Conservation (phyloP, 2,329 filamentous ascomycete genomes). For the Lasiodiplodia citricola region DNA sequence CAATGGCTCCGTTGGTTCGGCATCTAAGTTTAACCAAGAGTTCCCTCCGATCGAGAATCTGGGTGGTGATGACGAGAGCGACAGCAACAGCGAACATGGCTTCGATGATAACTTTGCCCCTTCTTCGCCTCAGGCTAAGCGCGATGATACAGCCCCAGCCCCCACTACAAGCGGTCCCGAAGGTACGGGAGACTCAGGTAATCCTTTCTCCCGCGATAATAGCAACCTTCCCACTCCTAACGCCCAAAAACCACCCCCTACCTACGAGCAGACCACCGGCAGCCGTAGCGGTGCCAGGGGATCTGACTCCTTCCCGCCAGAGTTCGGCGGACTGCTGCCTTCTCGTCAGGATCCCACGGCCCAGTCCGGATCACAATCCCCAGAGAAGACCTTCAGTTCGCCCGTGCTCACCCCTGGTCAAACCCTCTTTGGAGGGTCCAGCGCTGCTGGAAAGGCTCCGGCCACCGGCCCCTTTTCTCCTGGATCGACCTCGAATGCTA, state of each 20-base stretch:
- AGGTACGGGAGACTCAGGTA: constrained; percentile 26
- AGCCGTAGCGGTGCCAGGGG: constrained; percentile 36
- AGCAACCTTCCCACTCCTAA: constrained; percentile 56
- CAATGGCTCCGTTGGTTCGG: constrained; percentile 38
- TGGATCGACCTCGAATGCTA: constrained; percentile 45
- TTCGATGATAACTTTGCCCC: constrained; percentile 94
- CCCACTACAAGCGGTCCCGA: constrained; percentile 29
- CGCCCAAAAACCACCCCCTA: constrained; percentile 64
- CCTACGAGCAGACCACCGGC: constrained; percentile 56
- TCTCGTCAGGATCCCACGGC: constrained; percentile 59
- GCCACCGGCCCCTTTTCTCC: constrained; percentile 33
- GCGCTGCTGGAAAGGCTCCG: constrained; percentile 38
- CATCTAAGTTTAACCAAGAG: constrained; percentile 70
- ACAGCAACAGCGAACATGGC: constrained; percentile 69
- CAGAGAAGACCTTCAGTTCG: constrained; percentile 43
- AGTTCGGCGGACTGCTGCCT: constrained; percentile 63
- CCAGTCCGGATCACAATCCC: constrained; percentile 40
- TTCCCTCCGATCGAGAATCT: constrained; percentile 94
- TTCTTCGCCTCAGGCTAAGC: constrained; percentile 51
- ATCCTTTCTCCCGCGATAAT: constrained; percentile 41
- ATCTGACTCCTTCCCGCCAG: constrained; percentile 57
- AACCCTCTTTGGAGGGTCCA: constrained; percentile 46
- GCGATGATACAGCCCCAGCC: constrained; percentile 37
- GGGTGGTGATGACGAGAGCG: constrained; percentile 81
- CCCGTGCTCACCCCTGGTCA: constrained; percentile 45